Percentiles rank a stretch among this genome's conserved stretches.
These are phyloP conservation scores for Rhizoclosmatium sp. DNA, from an alignment of 192 early-diverging fungal species.

Conservation along the genomic window DNA sequence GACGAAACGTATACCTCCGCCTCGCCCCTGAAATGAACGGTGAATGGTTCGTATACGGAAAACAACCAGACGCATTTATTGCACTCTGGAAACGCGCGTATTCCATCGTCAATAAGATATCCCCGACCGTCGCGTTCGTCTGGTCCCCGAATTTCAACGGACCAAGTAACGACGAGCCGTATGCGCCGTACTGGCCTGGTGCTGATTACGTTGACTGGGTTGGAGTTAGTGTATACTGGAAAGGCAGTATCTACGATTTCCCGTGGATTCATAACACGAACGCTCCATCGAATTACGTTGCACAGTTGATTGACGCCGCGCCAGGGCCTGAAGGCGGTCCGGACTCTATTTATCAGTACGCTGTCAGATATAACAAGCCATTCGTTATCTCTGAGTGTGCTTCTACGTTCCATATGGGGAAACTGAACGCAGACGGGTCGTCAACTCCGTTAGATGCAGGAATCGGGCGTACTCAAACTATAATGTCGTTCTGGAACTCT, in stretches of 20 bases:
- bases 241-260: constrained; percentile 18
- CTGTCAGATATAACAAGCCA: constrained; percentile 25
- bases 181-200: constrained; percentile 35
- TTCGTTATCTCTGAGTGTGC: constrained; percentile 29
- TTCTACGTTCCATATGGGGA: constrained; percentile 11
- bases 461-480: not conserved
- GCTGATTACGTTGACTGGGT: constrained; percentile 49
- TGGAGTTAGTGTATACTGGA: constrained; percentile 41
- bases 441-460: not conserved
- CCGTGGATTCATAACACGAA: constrained; percentile 22
- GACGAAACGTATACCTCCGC: constrained; percentile 36
- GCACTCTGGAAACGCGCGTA: constrained; percentile 20
- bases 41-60: constrained; percentile 39
- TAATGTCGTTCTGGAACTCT: constrained; percentile 30
- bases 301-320: constrained; percentile 29
- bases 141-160: constrained; percentile 31
- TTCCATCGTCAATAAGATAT: not conserved
- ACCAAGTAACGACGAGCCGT: constrained; percentile 21
- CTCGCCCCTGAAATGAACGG: constrained; percentile 43
- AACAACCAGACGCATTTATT: constrained; percentile 22
- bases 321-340: constrained; percentile 7
- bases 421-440: not conserved
- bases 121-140: constrained; percentile 25
- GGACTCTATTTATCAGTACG: constrained; percentile 31
- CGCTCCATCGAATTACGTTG: constrained; percentile 18